Conservation (phyloP, 768 basidiomycete species). For the Podaxis rugospora region DNA sequence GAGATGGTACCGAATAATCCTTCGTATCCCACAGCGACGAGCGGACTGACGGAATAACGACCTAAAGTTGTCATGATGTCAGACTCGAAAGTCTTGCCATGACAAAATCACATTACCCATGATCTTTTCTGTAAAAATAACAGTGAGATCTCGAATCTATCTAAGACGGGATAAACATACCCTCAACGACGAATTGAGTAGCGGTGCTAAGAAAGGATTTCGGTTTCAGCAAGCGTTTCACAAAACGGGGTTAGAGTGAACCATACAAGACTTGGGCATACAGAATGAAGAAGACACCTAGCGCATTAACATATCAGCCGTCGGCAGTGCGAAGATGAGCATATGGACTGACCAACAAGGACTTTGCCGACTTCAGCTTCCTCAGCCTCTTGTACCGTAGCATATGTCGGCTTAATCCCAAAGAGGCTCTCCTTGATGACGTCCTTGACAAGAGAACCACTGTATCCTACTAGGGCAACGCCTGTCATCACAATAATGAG, state of each 20-base stretch:
- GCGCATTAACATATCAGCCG: conserved; percentile 10
- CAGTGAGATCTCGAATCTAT: conserved; percentile 5
- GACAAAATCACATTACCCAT: conserved; percentile 43
- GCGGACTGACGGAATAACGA: conserved; percentile 78
- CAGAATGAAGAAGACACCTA: conserved; percentile 86
- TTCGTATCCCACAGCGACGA: conserved; percentile 92
- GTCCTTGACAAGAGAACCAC: conserved; percentile 85
- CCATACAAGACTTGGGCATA: conserved; percentile 93
- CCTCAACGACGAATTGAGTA: conserved; percentile 89
- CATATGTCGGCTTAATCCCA: conserved; percentile 27
- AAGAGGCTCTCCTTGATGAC: conserved; percentile 44
- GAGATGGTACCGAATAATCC: conserved; percentile 87
- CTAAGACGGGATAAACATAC: conserved; percentile 21
- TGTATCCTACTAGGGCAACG: conserved; percentile 80
- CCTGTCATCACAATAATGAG: conserved; percentile 86
- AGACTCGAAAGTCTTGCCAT: not conserved
- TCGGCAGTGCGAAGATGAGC: conserved; percentile 17
- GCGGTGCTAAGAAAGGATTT: conserved; percentile 57
- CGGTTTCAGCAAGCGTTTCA: conserved; percentile 10
- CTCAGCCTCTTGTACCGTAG: conserved; percentile 42
- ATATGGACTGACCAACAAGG: conserved; percentile 55
- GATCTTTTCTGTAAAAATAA: conserved; percentile 66
- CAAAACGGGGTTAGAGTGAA: conserved; percentile 14
- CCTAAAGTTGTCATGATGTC: conserved; percentile 23
- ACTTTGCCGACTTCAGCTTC: conserved; percentile 64